Evolutionary conservation across 1,284 basidiomycete genomes (phyloP).

Genomic region (Stygiomarasmius scandens): DNA sequence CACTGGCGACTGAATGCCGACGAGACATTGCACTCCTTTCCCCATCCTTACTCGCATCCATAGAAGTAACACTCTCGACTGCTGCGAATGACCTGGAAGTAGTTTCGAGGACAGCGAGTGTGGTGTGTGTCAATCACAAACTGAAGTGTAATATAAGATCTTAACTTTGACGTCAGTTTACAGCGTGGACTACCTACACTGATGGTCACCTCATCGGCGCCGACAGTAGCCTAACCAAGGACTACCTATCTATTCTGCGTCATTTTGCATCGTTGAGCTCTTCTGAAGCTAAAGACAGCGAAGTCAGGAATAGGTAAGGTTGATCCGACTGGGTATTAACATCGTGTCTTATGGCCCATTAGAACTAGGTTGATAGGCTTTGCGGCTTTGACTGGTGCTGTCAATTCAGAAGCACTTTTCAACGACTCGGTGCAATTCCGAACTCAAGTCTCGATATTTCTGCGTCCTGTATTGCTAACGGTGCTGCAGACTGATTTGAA

Average conservation of each 20-base stretch:
- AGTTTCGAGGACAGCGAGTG: slow-evolving; percentile 78
- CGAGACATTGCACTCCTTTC: slow-evolving; percentile 86
- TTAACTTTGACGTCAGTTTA: slow-evolving; percentile 58
- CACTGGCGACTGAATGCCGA: slow-evolving; percentile 88
- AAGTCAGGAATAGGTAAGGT: slow-evolving; percentile 67
- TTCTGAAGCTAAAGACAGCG: slow-evolving; percentile 53
- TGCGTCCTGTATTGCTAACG: slow-evolving; percentile 76
- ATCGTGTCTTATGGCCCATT: slow-evolving; percentile 7
- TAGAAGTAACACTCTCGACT: slow-evolving; percentile 67
- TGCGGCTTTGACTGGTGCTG: slow-evolving; percentile 79
- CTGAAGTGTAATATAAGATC: neutral
- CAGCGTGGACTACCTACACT: slow-evolving; percentile 91
- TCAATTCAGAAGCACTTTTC: slow-evolving; percentile 86
- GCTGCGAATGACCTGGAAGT: slow-evolving; percentile 83
- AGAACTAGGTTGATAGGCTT: slow-evolving; percentile 88
- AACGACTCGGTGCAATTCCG: slow-evolving; percentile 77
- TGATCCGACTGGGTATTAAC: slow-evolving; percentile 1
- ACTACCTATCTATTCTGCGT: slow-evolving; percentile 72
- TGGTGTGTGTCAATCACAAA: slow-evolving; percentile 53
- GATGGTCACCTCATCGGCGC: slow-evolving; percentile 82
- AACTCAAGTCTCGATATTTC: slow-evolving; percentile 71
- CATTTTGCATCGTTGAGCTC: slow-evolving; percentile 71
- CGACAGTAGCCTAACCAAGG: slow-evolving; percentile 69
- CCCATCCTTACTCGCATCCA: slow-evolving; percentile 73
- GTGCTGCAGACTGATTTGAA: slow-evolving; percentile 66